Evolutionary conservation across 1,284 basidiomycete genomes (phyloP).

Genomic region (Porodaedalea pini): DNA sequence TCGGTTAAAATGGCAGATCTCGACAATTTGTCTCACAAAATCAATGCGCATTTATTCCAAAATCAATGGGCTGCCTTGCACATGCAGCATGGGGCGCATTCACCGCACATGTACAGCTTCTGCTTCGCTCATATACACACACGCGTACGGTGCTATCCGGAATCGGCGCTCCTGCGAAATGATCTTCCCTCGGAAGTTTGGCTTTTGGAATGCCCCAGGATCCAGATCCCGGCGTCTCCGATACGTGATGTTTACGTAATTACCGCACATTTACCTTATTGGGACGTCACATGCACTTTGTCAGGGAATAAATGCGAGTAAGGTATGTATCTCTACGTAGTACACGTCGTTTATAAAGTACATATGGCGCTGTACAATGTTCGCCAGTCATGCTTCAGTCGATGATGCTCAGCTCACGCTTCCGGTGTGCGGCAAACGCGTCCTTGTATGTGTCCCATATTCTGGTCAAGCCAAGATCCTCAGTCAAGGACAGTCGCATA

Average conservation of each 20-base stretch:
- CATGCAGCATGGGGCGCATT: neutral
- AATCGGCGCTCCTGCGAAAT: neutral
- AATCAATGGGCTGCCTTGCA: neutral
- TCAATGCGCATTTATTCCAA: too few relatives aligned
- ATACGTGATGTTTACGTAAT: constrained; percentile 1
- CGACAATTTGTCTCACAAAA: too few relatives aligned
- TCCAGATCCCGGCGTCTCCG: constrained; percentile 1
- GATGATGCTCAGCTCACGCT: constrained; percentile 69
- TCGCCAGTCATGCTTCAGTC: constrained; percentile 40
- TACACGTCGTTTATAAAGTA: neutral
- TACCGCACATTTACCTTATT: neutral
- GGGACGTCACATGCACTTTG: too few relatives aligned
- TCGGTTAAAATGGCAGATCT: too few relatives aligned
- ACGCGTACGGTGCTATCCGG: constrained; percentile 1
- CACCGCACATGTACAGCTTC: neutral
- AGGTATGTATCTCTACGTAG: neutral
- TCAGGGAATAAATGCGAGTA: neutral
- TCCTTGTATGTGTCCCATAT: constrained; percentile 96
- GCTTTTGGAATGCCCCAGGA: neutral
- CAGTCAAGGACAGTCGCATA: constrained; percentile 1
- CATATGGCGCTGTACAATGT: neutral
- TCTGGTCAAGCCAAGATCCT: constrained; percentile 39
- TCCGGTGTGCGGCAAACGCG: constrained; percentile 72
- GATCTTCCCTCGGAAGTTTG: constrained; percentile 4
- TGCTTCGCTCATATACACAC: neutral